Base-by-base conservation (phyloP, 2,329 filamentous ascomycete genomes). In the Metarhizium brunneum region DNA sequence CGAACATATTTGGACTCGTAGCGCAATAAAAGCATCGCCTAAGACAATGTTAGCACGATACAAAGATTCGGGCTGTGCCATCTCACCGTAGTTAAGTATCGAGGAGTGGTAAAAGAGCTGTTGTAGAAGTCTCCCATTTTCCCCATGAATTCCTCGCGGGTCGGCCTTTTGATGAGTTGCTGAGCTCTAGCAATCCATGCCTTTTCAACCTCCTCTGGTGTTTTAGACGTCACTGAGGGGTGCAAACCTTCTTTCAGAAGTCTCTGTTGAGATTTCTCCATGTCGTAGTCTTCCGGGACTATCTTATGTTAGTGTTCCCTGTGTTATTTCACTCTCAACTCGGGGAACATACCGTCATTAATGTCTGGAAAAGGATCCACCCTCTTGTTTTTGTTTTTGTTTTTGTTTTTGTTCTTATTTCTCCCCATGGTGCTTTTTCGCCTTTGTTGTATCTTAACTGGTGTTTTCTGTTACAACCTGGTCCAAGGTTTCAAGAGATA, bases 171-270 rank as follows among this genome's bases (percentile, higher is more conserved):
- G 16, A 25, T 14, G 8, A 30, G 42, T 16, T 6, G n/a, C 7
- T 45, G 18, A 14, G 35, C 43, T 42, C 29, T 52, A 10, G 30
- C 11, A 13, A 48, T 13, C 58, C 57, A 59, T 11, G 16, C 40
- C 4, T 14, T 10, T 13, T 58, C 54, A 7, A 62, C n/a, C 32
- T 61, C 45, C 3, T 42, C 42, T 6, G 50, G 48, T 2, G 54
- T 43, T 20, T 56, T 57, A 7, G 25, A 38, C 6, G 61, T 62
- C 32, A 63, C 62, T 6, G 57, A 52, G 1, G 55, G 57, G 51
- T 61, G 60, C 32, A 63, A 61, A 20, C 60, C 60, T 36, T 43
- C 20, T 14, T 40, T 29, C 14, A 53, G 30, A 11, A 63, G 56
- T 32, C 57, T 54, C 25, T 48, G 25, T 4, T 48, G 56, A 20